phyloP scores from a whole-genome alignment of 2,329 filamentous ascomycete genomes.

The Talaromyces funiculosus region DNA sequence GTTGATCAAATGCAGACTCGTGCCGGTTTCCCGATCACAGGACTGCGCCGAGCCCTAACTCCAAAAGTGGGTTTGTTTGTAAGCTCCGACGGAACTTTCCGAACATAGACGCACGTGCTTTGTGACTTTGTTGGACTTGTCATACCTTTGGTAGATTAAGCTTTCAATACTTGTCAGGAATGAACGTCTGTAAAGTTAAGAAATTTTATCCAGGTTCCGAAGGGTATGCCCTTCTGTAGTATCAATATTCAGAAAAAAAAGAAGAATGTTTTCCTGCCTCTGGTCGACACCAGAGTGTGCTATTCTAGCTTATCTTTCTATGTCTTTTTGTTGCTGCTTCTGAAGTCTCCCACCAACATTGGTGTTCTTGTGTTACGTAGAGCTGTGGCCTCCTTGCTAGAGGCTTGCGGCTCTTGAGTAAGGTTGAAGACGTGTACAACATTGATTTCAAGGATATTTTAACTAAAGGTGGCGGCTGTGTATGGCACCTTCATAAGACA shows the following conservation, averaged over 20 bases:
- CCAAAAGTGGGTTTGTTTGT: not conserved
- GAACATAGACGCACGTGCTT: not conserved
- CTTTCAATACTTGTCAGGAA: too few species aligned
- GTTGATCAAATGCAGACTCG: not conserved
- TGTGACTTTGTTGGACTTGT: not conserved
- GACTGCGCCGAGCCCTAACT: not conserved
- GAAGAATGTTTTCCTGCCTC: not conserved
- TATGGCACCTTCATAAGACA: not conserved
- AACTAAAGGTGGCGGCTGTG: not conserved
- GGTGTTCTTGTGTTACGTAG: not conserved
- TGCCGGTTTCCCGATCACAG: constrained; percentile 8
- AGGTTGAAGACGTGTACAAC: not conserved
- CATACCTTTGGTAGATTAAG: too few species aligned
- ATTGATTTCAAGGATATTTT: not conserved
- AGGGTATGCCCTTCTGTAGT: not conserved
- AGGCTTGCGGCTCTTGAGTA: not conserved
- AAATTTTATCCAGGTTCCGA: too few species aligned
- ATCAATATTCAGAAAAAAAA: not conserved
- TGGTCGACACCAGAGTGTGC: not conserved
- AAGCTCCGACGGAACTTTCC: not conserved
- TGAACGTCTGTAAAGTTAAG: not conserved
- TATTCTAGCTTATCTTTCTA: not conserved
- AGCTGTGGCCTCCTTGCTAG: not conserved
- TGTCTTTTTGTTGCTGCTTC: not conserved
- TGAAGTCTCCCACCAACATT: not conserved